phyloP scores from a whole-genome alignment of 148 eudicot species.

The Rhododendron molle region DNA sequence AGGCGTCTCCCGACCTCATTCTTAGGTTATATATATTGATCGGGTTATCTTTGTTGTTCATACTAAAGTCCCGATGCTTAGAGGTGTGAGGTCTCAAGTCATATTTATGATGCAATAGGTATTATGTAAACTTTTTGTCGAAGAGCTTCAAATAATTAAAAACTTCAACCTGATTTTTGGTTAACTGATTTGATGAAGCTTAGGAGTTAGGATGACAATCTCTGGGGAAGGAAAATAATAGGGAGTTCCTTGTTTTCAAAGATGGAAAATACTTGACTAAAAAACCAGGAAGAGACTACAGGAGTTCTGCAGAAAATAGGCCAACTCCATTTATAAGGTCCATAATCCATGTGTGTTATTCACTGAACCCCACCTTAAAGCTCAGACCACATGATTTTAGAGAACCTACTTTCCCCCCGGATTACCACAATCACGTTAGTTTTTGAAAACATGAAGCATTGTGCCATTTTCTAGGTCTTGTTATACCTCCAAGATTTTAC shows the following conservation, averaged over 20 bases:
- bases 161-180: background rate
- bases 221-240: background rate
- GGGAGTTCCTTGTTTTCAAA: background rate
- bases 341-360: background rate
- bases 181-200: background rate
- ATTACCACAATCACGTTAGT: background rate
- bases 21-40: background rate
- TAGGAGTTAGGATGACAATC: background rate
- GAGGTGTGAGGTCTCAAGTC: background rate
- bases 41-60: background rate
- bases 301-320: background rate
- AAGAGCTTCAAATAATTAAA: background rate
- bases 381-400: background rate
- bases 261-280: background rate
- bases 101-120: background rate
- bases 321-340: background rate
- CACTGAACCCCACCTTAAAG: background rate
- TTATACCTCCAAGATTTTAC: background rate
- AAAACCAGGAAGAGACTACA: background rate
- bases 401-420: background rate
- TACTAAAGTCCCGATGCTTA: background rate
- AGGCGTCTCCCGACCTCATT: background rate
- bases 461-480: background rate
- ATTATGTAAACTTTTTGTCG: background rate
- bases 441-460: background rate